Base-by-base conservation (phyloP, 2,329 filamentous ascomycete genomes). In the Tolypocladium paradoxum region DNA sequence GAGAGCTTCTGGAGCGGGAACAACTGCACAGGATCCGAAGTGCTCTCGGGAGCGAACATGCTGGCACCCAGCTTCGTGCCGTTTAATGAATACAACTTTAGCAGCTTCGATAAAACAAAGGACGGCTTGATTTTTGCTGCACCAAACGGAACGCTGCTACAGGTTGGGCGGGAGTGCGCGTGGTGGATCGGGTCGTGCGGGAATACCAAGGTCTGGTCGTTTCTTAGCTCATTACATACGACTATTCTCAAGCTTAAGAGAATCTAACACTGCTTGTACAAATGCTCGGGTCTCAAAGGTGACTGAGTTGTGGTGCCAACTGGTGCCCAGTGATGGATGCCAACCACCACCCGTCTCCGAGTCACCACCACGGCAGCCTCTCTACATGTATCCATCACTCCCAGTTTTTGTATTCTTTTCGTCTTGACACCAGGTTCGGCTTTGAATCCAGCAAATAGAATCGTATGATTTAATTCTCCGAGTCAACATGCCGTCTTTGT, bases 131-230 rank as follows among this genome's bases (percentile, higher is more conserved):
- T 47, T 9, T 47, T 47, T 22, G 27, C 46, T 22, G 20, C 49
- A 5, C 46, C 37, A 4, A 48, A 46, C 38, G 43, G 43, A 20
- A 35, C 40, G 24, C 45, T 51, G 24, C 7, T 49, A 1, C 40
- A 51, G 22, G 31, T 45, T n/a, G n/a, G 35, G 20, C 34, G 49
- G 16, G 27, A 27, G n/a, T 54, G 53, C 22, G 24, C 14, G 2
- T 54, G 53, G 53, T 51, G 49, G 49, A 36, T 33, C 16, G 49
- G 22, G 20, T 4, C 24, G 16, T 54, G 53, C 49, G 45, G 48
- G 24, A 24, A 49, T n/a, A 51, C 27, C 20, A 35, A 35, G 18
- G 16, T 40, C 33, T 53, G 43, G 43, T 47, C 43, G 27, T 27
- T 47, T 12, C 11, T 47, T 5, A 9, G 43, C 20, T 31, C 43